A percentile compares a stretch with the other conserved stretches of the same genome.
Evolutionary conservation across 2,329 filamentous ascomycete species (phyloP).

Genomic region (Pestalotiopsis sp.): DNA sequence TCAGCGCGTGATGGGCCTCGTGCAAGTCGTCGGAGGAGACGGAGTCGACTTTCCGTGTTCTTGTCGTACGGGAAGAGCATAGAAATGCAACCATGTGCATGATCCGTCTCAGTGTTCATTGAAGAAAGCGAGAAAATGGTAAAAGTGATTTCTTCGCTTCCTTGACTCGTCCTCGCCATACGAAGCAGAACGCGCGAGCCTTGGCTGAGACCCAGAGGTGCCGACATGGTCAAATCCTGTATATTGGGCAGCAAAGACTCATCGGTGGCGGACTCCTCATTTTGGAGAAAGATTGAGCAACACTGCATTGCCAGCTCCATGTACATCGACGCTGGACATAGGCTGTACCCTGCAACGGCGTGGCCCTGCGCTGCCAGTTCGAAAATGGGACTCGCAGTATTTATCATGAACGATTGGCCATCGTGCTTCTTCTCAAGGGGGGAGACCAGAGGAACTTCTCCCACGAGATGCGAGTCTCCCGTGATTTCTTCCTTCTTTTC

Average conservation of each 20-base stretch:
- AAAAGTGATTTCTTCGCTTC: not conserved
- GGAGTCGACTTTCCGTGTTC: not conserved
- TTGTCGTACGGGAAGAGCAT: not conserved
- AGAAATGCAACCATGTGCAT: not conserved
- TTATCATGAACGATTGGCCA: not conserved
- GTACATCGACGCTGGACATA: slow-evolving; percentile 29
- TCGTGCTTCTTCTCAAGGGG: not conserved
- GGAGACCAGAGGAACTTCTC: not conserved
- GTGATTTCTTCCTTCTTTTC: not conserved
- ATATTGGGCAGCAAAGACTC: not conserved
- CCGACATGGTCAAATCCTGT: not conserved
- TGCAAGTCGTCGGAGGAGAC: not conserved
- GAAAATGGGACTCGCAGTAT: not conserved
- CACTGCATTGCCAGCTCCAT: slow-evolving; percentile 24
- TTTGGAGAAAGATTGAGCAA: not conserved
- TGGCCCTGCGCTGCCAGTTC: not conserved
- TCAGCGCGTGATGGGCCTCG: not conserved
- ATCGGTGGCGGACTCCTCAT: not conserved
- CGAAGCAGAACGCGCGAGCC: not conserved
- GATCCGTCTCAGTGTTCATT: not conserved
- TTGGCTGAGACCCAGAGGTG: not conserved
- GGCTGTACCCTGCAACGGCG: not conserved
- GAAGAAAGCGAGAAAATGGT: not conserved
- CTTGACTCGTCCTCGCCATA: not conserved
- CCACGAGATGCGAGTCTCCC: not conserved